Conservation (phyloP, 768 basidiomycete species). For the Amanita fuliginea region DNA sequence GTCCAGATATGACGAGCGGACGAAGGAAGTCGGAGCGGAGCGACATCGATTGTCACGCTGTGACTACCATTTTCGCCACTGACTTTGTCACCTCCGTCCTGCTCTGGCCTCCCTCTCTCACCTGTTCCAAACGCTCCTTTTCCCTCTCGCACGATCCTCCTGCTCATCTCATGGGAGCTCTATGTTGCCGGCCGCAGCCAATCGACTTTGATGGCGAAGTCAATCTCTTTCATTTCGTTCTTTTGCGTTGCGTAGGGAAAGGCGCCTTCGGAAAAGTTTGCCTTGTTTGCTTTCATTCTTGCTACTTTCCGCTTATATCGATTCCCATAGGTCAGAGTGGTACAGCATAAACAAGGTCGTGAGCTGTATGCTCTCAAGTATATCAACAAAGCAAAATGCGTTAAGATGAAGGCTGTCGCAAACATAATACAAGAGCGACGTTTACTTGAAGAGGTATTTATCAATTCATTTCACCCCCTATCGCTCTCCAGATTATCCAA, state of each 20-base stretch:
- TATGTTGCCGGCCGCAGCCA: conserved; percentile 37
- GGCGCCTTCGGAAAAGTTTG: conserved; percentile 96
- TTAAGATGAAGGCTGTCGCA: conserved; percentile 96
- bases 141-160: conserved; percentile 15
- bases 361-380: conserved; percentile 97
- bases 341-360: conserved; percentile 98
- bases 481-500: conserved; percentile 10
- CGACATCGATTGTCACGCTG: conserved; percentile 9
- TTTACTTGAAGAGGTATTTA: conserved; percentile 80
- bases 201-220: conserved; percentile 94
- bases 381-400: conserved; percentile 96
- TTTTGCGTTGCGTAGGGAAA: conserved; percentile 94
- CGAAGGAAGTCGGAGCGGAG: conserved; percentile 34
- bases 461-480: background rate
- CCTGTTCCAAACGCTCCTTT: conserved; percentile 3
- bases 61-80: background rate
- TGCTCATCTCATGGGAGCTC: conserved; percentile 15
- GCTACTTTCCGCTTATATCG: background rate
- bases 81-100: conserved; percentile 5
- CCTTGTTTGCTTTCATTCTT: background rate
- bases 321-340: conserved; percentile 78
- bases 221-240: conserved; percentile 94
- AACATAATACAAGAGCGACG: conserved; percentile 96
- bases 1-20: conserved; percentile 83
- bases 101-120: background rate